Evolutionary conservation across 108 stramenopile species (phyloP).

Genomic region (Fragilaria crotonensis): DNA sequence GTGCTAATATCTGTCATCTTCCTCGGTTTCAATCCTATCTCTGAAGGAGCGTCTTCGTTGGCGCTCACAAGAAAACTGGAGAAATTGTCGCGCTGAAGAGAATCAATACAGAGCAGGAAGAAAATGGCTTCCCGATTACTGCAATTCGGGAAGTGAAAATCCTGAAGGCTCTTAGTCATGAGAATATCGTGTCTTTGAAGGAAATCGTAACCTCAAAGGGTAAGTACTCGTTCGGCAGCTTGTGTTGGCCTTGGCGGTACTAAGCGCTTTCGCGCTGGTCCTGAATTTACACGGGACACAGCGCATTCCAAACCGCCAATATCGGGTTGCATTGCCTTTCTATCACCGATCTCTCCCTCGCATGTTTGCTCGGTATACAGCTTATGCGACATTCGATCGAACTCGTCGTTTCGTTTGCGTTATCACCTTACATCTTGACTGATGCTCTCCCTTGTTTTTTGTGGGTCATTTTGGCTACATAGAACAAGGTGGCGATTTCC

Average conservation of each 20-base stretch:
- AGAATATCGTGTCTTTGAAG: conserved; percentile 81
- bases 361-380: conserved; percentile 29
- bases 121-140: conserved; percentile 89
- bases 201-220: conserved; percentile 92
- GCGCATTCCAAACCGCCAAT: conserved; percentile 81
- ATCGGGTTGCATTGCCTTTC: conserved; percentile 37
- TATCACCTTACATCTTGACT: conserved; percentile 5
- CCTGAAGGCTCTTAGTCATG: conserved; percentile 79
- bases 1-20: no score
- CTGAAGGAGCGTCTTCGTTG: conserved; percentile 77
- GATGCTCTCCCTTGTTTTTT: conserved; percentile 9
- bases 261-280: conserved; percentile 64
- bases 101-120: conserved; percentile 87
- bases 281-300: conserved; percentile 42
- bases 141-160: conserved; percentile 94
- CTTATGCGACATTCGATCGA: not conserved
- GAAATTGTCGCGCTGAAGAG: conserved; percentile 88
- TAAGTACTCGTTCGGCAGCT: conserved; percentile 7
- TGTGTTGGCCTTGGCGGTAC: conserved; percentile 29
- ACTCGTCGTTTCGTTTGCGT: conserved; percentile 11
- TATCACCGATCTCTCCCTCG: conserved; percentile 45
- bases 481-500: conserved; percentile 62
- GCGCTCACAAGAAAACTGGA: conserved; percentile 51
- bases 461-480: conserved; percentile 13
- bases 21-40: no score